Percentiles rank a stretch among this genome's conserved stretches.
phyloP scores from a whole-genome alignment of 257 asterid species.

The Petunia axillaris region DNA sequence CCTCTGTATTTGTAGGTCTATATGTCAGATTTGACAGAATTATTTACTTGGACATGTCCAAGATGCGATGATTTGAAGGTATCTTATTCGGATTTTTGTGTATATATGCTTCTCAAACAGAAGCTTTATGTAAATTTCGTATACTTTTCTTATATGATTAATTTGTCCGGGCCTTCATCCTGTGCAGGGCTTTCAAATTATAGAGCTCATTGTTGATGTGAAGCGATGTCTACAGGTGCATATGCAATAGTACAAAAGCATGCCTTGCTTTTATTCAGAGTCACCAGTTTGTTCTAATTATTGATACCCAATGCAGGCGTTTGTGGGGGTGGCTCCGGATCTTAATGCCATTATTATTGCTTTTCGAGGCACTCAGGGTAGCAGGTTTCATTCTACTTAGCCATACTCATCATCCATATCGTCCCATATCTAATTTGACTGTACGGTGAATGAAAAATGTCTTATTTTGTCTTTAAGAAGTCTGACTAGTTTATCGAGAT shows the following conservation, averaged over 20 bases:
- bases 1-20: slow-evolving; percentile 65
- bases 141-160: neutral
- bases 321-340: slow-evolving; percentile 84
- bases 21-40: slow-evolving; percentile 77
- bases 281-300: slow-evolving; percentile 22
- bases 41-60: slow-evolving; percentile 96
- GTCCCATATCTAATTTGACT: slow-evolving; percentile 12
- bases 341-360: slow-evolving; percentile 87
- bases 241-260: neutral
- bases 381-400: slow-evolving; percentile 51
- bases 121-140: neutral
- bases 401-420: neutral
- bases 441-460: neutral
- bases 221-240: slow-evolving; percentile 85
- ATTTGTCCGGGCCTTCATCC: slow-evolving; percentile 8
- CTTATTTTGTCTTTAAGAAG: slow-evolving; percentile 14
- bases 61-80: slow-evolving; percentile 84
- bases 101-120: neutral
- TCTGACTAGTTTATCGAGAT: slow-evolving; percentile 9
- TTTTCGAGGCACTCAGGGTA: slow-evolving; percentile 93
- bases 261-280: neutral
- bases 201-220: slow-evolving; percentile 89
- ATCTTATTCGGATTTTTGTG: slow-evolving; percentile 12
- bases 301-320: slow-evolving; percentile 60
- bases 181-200: slow-evolving; percentile 87